Conservation (phyloP, 768 basidiomycete genomes). For the Kwoniella newhampshirensis region DNA sequence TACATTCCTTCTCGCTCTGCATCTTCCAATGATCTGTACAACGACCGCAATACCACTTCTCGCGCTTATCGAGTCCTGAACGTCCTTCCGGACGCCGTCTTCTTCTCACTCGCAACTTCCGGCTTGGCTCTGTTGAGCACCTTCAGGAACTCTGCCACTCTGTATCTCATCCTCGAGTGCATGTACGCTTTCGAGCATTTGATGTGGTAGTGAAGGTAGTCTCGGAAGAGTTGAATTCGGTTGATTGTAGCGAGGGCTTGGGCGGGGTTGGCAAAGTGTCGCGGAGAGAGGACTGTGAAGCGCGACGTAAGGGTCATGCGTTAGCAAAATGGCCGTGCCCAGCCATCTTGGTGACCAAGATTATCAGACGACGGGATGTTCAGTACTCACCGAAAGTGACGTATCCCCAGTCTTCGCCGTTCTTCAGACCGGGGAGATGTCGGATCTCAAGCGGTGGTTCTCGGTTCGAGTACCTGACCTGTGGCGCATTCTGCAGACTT, state of each 20-base stretch:
- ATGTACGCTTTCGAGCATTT: conserved; percentile 94
- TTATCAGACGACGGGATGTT: no score
- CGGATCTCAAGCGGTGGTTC: conserved; percentile 97
- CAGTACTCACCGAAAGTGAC: conserved; percentile 71
- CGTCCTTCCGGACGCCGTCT: conserved; percentile 67
- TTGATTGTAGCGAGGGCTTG: conserved; percentile 79
- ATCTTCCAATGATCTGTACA: background rate
- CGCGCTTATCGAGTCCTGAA: conserved; percentile 35
- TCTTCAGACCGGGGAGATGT: conserved; percentile 74
- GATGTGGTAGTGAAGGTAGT: conserved; percentile 99
- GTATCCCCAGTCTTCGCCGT: conserved; percentile 87
- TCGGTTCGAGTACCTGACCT: conserved; percentile 90
- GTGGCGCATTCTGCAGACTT: conserved; percentile 91
- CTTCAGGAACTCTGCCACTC: conserved; percentile 80
- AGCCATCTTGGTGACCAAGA: no score
- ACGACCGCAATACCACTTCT: conserved; percentile 2
- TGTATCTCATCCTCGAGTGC: conserved; percentile 92
- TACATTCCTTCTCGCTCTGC: conserved; percentile 2
- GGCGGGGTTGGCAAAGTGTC: conserved; percentile 76
- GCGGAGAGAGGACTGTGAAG: conserved; percentile 78
- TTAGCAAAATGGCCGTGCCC: no score
- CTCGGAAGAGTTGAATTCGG: conserved; percentile 93
- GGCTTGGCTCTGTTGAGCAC: conserved; percentile 94
- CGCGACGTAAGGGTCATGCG: background rate
- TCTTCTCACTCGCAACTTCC: conserved; percentile 75